Percentiles rank a stretch among this genome's conserved stretches.
Conservation (phyloP, 2,329 filamentous ascomycete species). For the Aspergillus melleus region DNA sequence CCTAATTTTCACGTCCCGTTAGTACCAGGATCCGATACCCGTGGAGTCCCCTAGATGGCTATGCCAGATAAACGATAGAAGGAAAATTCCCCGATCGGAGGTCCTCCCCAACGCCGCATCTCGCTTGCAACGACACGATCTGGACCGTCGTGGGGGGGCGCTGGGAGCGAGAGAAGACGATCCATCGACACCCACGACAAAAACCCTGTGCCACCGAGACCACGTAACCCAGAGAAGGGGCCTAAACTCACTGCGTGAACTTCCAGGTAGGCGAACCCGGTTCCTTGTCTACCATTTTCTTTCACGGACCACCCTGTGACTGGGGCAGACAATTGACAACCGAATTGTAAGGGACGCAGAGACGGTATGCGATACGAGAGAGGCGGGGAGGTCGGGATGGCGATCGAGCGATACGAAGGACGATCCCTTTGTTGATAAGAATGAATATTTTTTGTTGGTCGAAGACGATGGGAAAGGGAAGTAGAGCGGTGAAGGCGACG, state of each 20-base stretch:
- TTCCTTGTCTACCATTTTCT: slow-evolving; percentile 90
- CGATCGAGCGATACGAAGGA: background rate
- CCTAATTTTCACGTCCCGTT: slow-evolving; percentile 51
- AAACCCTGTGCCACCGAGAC: slow-evolving; percentile 4
- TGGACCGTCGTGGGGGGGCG: background rate
- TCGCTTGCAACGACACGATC: background rate
- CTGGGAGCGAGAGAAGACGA: background rate
- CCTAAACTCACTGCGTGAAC: slow-evolving; percentile 86
- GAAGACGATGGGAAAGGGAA: background rate
- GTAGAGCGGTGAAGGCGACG: slow-evolving; percentile 9
- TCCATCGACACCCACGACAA: background rate
- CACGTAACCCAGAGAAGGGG: slow-evolving; percentile 4
- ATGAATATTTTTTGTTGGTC: background rate
- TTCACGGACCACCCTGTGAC: slow-evolving; percentile 47
- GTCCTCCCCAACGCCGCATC: background rate
- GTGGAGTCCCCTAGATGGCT: background rate
- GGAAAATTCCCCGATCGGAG: background rate
- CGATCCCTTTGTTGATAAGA: background rate
- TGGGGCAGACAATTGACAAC: slow-evolving; percentile 20
- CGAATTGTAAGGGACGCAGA: slow-evolving; percentile 11
- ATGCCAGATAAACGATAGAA: background rate
- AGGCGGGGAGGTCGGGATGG: slow-evolving; percentile 14
- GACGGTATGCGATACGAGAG: slow-evolving; percentile 8
- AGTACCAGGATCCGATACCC: background rate
- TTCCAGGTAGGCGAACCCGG: slow-evolving; percentile 96